Evolutionary conservation across 495 filamentous ascomycete species (phyloP), one percentile per base, ranked within the genome.

Genomic region (Tuber borchii): DNA sequence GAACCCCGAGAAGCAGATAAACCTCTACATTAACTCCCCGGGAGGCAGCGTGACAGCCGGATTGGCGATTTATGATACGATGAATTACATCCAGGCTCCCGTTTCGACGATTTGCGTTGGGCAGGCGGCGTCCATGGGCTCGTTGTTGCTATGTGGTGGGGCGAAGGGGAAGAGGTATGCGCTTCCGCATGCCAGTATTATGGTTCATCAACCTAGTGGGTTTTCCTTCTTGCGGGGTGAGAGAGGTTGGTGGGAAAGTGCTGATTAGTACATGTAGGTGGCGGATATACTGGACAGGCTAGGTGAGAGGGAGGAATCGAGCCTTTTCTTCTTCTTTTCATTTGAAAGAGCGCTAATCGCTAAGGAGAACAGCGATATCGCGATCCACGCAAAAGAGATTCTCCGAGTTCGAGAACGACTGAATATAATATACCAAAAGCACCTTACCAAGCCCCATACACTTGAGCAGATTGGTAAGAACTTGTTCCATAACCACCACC

Each of bases 321-420:
- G 46, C 42, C 42, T 12, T 43, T 43, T 43, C 12, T 43, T 43
- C 5, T 4, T 40, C 5, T 4, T 40, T 40, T 40, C 39, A 40
- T 6, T 40, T 74, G 22, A 56, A n/a, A 73, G 22, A 31, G 1
- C 22, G 17, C 20, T 31, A 22, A 20, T 31, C 72, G 26, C 70
- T 77, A 43, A 77, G 48, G 65, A 9, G 17, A 31, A 44, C 46
- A 88, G 85, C 26, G 95, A 99, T 84, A 97, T 99, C 78, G 89
- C 96, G 45, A 97, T 97, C 75, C 97, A 99, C 84, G 95, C 95
- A 10, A 97, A 93, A 83, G 95, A 99, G 87, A 99, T 99, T 75
- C 86, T 98, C 84, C 87, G 95, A 73, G 90, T 97, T 70, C 87
- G 95, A 77, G 86, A 90, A 75, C 90, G 94, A 86, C 85, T 98